These are phyloP conservation scores for Didymella pinodella DNA, from an alignment of 2,329 filamentous ascomycete species.

Conservation along the genomic window DNA sequence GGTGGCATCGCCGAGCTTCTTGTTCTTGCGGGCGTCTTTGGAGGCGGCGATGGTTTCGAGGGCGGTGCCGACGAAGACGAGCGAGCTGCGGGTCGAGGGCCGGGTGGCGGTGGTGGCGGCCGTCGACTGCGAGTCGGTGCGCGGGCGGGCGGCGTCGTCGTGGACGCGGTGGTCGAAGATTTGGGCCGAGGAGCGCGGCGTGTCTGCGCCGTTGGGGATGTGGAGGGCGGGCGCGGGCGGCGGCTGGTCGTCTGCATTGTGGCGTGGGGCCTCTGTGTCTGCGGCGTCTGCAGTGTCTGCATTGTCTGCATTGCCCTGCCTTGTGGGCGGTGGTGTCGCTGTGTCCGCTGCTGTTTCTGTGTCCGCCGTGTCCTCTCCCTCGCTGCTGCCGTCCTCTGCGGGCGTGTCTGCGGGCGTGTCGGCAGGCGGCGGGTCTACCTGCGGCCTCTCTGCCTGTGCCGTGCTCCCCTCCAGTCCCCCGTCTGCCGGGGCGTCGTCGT, in stretches of 20 bases:
- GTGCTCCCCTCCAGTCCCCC: not conserved
- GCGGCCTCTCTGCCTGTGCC: not conserved
- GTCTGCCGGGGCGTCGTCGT: constrained; percentile 4
- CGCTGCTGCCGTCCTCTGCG: not conserved
- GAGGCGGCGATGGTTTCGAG: constrained; percentile 90
- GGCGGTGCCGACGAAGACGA: constrained; percentile 94
- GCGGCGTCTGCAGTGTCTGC: not conserved
- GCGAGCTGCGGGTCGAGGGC: constrained; percentile 81
- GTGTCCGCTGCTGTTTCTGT: constrained; percentile 24
- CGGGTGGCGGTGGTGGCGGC: constrained; percentile 57
- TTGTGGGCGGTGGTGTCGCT: constrained; percentile 12
- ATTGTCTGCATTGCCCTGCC: not conserved
- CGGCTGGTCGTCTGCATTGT: not conserved
- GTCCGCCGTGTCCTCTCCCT: constrained; percentile 1
- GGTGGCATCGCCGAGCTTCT: constrained; percentile 81
- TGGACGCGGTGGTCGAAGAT: constrained; percentile 48
- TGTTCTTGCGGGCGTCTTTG: constrained; percentile 88
- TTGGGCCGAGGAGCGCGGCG: constrained; percentile 44
- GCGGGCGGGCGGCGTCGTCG: constrained; percentile 48
- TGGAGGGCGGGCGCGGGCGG: constrained; percentile 27
- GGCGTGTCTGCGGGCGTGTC: not conserved
- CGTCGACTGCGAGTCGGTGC: constrained; percentile 69
- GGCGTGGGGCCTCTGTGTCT: not conserved
- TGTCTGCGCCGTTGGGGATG: constrained; percentile 36
- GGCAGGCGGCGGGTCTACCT: not conserved